These are phyloP conservation scores for Cryptosporidium tyzzeri DNA, from an alignment of 169 alveolate species.

Conservation along the genomic window DNA sequence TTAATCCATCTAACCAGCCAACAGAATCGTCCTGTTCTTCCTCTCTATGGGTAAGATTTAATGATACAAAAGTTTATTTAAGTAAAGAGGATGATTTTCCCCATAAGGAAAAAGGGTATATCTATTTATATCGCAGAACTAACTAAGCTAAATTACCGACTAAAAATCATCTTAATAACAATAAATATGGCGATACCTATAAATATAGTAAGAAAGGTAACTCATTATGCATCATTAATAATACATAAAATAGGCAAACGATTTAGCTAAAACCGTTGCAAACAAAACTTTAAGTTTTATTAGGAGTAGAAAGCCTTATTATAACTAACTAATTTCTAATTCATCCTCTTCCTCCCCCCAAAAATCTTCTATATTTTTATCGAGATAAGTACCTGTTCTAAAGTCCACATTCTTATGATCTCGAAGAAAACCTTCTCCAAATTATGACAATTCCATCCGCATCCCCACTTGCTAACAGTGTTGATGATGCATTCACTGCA, in stretches of 20 bases:
- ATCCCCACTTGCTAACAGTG: constrained; percentile 86
- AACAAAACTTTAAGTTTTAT: background rate
- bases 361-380: background rate
- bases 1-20: too few species aligned
- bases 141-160: background rate
- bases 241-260: background rate
- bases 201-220: too few species aligned
- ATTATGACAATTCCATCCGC: constrained; percentile 87
- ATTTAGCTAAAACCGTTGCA: background rate
- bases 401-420: constrained; percentile 37
- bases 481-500: constrained; percentile 85
- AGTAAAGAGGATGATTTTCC: constrained; percentile 15
- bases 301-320: constrained; percentile 11
- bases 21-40: background rate
- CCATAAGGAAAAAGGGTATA: constrained; percentile 48
- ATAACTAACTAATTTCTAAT: constrained; percentile 3
- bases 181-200: background rate
- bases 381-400: background rate
- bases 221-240: too few species aligned
- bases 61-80: constrained; percentile 30
- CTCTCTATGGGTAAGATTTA: constrained; percentile 44
- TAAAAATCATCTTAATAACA: background rate
- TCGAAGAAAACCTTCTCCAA: constrained; percentile 83
- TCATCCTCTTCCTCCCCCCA: background rate
- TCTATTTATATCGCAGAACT: constrained; percentile 51